phyloP scores from a whole-genome alignment of 1,284 basidiomycete genomes.

The Peniophora sp. region DNA sequence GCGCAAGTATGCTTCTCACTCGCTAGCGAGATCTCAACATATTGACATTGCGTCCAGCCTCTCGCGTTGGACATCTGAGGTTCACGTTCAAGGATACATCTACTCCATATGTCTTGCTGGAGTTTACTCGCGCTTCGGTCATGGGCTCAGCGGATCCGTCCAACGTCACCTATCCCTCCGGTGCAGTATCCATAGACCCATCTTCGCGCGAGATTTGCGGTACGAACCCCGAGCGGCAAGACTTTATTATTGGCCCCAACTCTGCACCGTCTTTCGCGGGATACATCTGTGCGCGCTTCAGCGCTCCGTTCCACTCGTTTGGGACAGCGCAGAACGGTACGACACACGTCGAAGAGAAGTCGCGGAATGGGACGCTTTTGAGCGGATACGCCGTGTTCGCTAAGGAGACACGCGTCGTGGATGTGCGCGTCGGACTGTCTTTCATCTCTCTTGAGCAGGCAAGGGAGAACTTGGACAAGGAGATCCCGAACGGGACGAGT shows the following conservation, averaged over 20 bases:
- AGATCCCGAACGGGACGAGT: slow-evolving; percentile 52
- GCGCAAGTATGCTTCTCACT: slow-evolving; percentile 41
- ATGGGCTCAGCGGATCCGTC: slow-evolving; percentile 51
- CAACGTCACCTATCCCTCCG: slow-evolving; percentile 57
- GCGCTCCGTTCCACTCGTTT: slow-evolving; percentile 34
- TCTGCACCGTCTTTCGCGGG: slow-evolving; percentile 48
- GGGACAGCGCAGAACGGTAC: slow-evolving; percentile 47
- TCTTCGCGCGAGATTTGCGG: slow-evolving; percentile 54
- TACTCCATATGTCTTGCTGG: slow-evolving; percentile 59
- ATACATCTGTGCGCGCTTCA: slow-evolving; percentile 75
- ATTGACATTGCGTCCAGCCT: slow-evolving; percentile 36
- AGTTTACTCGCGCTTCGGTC: slow-evolving; percentile 59
- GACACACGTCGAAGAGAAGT: slow-evolving; percentile 18
- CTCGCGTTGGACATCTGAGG: slow-evolving; percentile 70
- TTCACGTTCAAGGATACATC: slow-evolving; percentile 53
- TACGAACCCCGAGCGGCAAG: slow-evolving; percentile 67
- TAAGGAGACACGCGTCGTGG: slow-evolving; percentile 29
- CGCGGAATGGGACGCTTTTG: slow-evolving; percentile 36
- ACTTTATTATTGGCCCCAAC: slow-evolving; percentile 61
- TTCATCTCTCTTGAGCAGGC: slow-evolving; percentile 78
- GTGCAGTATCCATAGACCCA: slow-evolving; percentile 44
- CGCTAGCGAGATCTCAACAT: background rate
- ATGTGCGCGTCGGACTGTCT: slow-evolving; percentile 67
- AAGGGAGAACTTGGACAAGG: slow-evolving; percentile 47
- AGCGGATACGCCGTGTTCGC: slow-evolving; percentile 55